A percentile compares a stretch with the other conserved stretches of the same genome.
These are phyloP conservation scores for Capronia coronata DNA, from an alignment of 2,329 filamentous ascomycete genomes.

Conservation along the genomic window DNA sequence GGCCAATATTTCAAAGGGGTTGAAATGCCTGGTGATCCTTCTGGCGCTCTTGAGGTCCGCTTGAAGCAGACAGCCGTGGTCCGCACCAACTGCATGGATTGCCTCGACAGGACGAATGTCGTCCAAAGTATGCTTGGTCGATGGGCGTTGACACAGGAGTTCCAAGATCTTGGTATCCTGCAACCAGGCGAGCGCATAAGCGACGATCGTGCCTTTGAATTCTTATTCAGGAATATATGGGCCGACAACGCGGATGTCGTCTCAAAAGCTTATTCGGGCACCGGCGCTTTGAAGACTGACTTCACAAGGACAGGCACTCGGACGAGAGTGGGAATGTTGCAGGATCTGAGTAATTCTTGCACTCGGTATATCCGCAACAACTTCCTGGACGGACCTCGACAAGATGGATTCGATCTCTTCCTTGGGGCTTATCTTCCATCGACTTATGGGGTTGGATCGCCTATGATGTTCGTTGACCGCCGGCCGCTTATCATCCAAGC, in stretches of 20 bases:
- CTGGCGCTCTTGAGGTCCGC: constrained; percentile 71
- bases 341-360: constrained; percentile 80
- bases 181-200: constrained; percentile 68
- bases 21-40: constrained; percentile 66
- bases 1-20: constrained; percentile 91
- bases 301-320: constrained; percentile 89
- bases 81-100: constrained; percentile 98
- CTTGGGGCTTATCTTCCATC: constrained; percentile 76
- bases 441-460: constrained; percentile 61
- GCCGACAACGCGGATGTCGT: constrained; percentile 97
- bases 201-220: constrained; percentile 75
- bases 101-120: constrained; percentile 93
- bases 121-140: constrained; percentile 95
- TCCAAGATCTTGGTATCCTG: constrained; percentile 76
- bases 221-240: constrained; percentile 94
- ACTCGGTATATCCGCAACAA: constrained; percentile 92
- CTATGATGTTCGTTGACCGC: constrained; percentile 73
- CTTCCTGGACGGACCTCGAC: constrained; percentile 84
- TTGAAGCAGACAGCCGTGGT: constrained; percentile 82
- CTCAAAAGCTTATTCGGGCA: constrained; percentile 86
- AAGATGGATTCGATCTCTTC: constrained; percentile 94
- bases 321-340: constrained; percentile 75
- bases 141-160: constrained; percentile 79
- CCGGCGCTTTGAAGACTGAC: constrained; percentile 95
- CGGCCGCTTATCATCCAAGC: constrained; percentile 82